phyloP scores from a whole-genome alignment of 2,329 filamentous ascomycete species.

The Diaporthe sp. region DNA sequence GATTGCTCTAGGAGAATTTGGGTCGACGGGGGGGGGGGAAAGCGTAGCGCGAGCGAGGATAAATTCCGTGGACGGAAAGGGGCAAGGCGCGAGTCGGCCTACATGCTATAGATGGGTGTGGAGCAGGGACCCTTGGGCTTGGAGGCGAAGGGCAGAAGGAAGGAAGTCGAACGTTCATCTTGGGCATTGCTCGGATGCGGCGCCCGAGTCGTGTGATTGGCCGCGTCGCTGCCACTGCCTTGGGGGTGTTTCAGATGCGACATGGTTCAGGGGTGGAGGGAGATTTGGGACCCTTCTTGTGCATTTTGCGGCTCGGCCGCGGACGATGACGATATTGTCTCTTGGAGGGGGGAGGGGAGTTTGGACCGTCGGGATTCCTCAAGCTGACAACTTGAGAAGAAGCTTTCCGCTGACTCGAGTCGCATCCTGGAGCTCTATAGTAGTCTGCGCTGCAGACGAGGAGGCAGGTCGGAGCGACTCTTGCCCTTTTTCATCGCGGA shows the following conservation, averaged over 20 bases:
- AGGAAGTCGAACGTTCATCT: conserved; percentile 7
- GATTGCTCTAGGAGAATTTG: conserved; percentile 3
- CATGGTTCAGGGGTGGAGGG: conserved; percentile 20
- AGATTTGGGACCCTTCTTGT: conserved; percentile 30
- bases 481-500: conserved; percentile 12
- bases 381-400: background rate
- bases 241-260: conserved; percentile 29
- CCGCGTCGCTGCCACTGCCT: background rate
- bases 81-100: conserved; percentile 4
- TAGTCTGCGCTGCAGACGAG: background rate
- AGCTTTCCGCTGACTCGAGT: background rate
- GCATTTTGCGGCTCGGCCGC: conserved; percentile 28
- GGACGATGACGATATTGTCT: conserved; percentile 2
- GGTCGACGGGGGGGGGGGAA: background rate
- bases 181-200: conserved; percentile 13
- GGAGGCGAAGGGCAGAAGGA: background rate
- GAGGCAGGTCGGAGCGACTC: background rate
- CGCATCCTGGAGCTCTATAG: background rate
- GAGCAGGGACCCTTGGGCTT: background rate
- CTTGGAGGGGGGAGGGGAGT: background rate
- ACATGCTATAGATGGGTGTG: background rate
- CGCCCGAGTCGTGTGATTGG: conserved; percentile 25
- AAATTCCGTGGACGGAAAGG: conserved; percentile 4
- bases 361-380: background rate
- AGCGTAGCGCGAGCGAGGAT: background rate